Conservation (phyloP, 2,329 filamentous ascomycete genomes). For the Calonectria leucothoes region DNA sequence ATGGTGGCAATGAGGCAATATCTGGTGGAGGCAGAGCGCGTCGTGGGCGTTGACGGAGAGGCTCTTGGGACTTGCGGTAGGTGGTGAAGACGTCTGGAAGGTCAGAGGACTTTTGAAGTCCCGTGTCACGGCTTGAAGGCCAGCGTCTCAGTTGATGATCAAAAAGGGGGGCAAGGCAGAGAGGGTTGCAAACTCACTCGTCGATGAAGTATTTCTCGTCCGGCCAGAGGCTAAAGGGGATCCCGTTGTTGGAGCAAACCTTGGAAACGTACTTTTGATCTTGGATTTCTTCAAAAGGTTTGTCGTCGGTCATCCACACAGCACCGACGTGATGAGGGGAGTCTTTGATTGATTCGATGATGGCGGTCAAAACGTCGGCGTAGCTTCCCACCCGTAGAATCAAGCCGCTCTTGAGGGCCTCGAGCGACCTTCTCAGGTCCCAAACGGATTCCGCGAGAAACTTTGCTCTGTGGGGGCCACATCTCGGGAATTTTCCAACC, state of each 20-base stretch:
- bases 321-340: slow-evolving; percentile 63
- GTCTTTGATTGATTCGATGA: slow-evolving; percentile 63
- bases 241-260: slow-evolving; percentile 62
- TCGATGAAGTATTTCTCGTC: slow-evolving; percentile 86
- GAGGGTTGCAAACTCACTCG: slow-evolving; percentile 68
- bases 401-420: slow-evolving; percentile 70
- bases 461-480: slow-evolving; percentile 76
- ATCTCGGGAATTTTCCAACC: slow-evolving; percentile 78
- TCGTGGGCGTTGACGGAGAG: slow-evolving; percentile 74
- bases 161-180: neutral
- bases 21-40: slow-evolving; percentile 64
- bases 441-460: slow-evolving; percentile 80
- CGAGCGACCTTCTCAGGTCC: slow-evolving; percentile 74
- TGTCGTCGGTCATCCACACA: slow-evolving; percentile 81
- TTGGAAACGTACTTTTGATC: slow-evolving; percentile 70
- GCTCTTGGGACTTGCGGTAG: slow-evolving; percentile 79
- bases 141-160: slow-evolving; percentile 25
- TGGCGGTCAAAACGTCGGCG: slow-evolving; percentile 67
- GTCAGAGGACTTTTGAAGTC: slow-evolving; percentile 66
- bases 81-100: slow-evolving; percentile 81
- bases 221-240: slow-evolving; percentile 73
- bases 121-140: slow-evolving; percentile 70
- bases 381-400: slow-evolving; percentile 72
- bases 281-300: slow-evolving; percentile 74
- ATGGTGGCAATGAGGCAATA: slow-evolving; percentile 64